phyloP scores from a whole-genome alignment of 495 filamentous ascomycete genomes.

The Aspergillus mulundensis region DNA sequence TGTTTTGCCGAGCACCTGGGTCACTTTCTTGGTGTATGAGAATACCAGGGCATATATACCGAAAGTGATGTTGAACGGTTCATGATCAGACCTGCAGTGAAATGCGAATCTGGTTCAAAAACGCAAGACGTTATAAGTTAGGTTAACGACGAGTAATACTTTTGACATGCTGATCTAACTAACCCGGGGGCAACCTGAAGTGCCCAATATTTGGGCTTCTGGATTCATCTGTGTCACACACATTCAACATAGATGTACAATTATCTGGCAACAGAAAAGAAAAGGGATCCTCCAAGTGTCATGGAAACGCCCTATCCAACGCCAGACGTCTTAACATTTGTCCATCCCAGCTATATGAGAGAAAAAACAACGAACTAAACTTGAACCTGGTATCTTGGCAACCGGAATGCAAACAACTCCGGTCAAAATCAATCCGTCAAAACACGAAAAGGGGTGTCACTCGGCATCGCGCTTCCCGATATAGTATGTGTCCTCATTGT shows the following conservation, averaged over 20 bases:
- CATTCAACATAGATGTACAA: not conserved
- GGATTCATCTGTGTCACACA: not conserved
- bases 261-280: not conserved
- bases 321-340: not conserved
- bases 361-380: not conserved
- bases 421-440: conserved; percentile 5
- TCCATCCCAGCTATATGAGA: not conserved
- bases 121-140: too few species aligned
- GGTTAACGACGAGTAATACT: too few species aligned
- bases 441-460: not conserved
- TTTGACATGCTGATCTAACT: not conserved
- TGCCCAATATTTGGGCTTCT: too few species aligned
- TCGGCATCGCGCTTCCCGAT: conserved; percentile 26
- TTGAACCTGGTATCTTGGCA: conserved; percentile 19
- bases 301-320: not conserved
- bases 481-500: conserved; percentile 30
- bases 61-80: conserved; percentile 7
- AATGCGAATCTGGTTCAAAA: not conserved
- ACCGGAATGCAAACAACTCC: conserved; percentile 9
- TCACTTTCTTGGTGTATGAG: conserved; percentile 98
- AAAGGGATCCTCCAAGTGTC: not conserved
- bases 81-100: not conserved
- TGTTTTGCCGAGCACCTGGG: conserved; percentile 90
- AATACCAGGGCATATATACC: conserved; percentile 63
- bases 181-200: too few species aligned